Evolutionary conservation across 2,329 filamentous ascomycete species (phyloP).

Genomic region (Rasamsonia emersonii): DNA sequence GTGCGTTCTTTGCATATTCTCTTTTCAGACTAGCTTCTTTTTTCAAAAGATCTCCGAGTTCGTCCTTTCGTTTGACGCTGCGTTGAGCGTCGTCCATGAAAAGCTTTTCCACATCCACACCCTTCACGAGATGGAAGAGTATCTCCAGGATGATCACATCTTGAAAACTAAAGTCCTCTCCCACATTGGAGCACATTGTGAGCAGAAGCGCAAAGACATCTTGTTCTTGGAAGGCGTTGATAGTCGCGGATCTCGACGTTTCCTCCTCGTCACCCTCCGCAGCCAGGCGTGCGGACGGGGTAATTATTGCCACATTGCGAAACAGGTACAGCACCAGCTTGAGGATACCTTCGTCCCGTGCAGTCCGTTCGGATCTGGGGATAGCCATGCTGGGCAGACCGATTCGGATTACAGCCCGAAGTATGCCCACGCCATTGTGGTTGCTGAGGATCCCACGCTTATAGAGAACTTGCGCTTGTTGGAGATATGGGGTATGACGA

Average conservation of each 20-base stretch:
- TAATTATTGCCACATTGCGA: conserved; percentile 79
- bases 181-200: conserved; percentile 84
- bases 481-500: conserved; percentile 79
- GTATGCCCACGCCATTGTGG: conserved; percentile 59
- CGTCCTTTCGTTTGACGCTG: conserved; percentile 58
- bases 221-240: conserved; percentile 82
- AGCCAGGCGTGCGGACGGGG: conserved; percentile 61
- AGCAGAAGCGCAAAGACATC: conserved; percentile 80
- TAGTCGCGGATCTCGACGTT: conserved; percentile 76
- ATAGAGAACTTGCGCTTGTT: conserved; percentile 80
- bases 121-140: conserved; percentile 85
- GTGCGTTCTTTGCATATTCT: conserved; percentile 66
- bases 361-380: conserved; percentile 63
- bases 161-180: conserved; percentile 83
- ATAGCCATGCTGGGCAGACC: conserved; percentile 80
- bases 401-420: conserved; percentile 71
- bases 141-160: conserved; percentile 87
- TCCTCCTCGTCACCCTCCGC: conserved; percentile 85
- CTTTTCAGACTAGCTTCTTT: conserved; percentile 80
- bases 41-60: conserved; percentile 64
- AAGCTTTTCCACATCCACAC: conserved; percentile 71
- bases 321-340: conserved; percentile 83
- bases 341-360: conserved; percentile 83
- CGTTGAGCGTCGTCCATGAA: conserved; percentile 75
- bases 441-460: conserved; percentile 83